Conservation (phyloP, 768 basidiomycete species). For the Serendipita sp. region DNA sequence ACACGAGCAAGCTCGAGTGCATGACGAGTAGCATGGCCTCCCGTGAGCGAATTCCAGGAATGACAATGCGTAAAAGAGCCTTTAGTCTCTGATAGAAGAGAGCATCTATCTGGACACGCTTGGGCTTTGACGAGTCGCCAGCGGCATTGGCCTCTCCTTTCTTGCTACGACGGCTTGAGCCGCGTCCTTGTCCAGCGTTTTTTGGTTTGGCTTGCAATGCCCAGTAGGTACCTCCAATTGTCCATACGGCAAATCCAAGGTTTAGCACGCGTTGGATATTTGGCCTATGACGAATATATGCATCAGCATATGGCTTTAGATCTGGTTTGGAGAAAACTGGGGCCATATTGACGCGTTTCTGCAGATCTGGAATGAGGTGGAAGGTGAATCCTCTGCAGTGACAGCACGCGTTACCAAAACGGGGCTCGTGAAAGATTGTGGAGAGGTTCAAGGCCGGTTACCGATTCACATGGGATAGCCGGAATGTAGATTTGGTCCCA, state of each 20-base stretch:
- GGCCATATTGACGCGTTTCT: background rate
- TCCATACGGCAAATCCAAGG: conserved; percentile 46
- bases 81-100: conserved; percentile 73
- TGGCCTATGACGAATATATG: conserved; percentile 49
- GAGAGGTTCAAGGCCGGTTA: background rate
- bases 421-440: background rate
- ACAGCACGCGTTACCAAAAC: background rate
- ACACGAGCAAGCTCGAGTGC: conserved; percentile 78
- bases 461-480: conserved; percentile 4
- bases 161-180: conserved; percentile 15
- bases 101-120: conserved; percentile 54
- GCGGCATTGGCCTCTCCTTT: conserved; percentile 16
- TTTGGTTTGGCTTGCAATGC: conserved; percentile 42
- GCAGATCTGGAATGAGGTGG: background rate
- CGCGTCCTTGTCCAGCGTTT: conserved; percentile 30
- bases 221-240: background rate
- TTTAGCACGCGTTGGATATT: conserved; percentile 57
- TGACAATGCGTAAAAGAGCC: conserved; percentile 67
- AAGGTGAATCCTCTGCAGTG: background rate
- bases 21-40: conserved; percentile 75
- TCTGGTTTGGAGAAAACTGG: conserved; percentile 5
- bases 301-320: conserved; percentile 4
- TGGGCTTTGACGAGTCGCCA: background rate
- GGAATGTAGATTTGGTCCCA: background rate
- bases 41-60: conserved; percentile 69